Evolutionary conservation across 306 rosid genomes (phyloP), one percentile per base, ranked within the genome.

Genomic region (Castanea sativa): DNA sequence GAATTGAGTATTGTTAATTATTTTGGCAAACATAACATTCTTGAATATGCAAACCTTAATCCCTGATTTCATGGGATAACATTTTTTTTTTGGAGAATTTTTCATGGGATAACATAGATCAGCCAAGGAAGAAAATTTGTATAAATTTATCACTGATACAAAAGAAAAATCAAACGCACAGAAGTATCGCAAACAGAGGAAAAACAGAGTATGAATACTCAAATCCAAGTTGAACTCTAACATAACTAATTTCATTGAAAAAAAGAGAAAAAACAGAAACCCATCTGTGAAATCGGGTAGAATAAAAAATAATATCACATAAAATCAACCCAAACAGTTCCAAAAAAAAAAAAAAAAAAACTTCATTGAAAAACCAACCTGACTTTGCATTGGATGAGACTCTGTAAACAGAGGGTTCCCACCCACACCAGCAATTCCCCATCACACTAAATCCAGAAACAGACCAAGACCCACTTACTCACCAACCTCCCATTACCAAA

Each of bases 341-440:
- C n/a, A n/a, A n/a, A 73, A 73, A 80, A 41, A 73, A 77, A 30
- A 65, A 41, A 41, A 53, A 1, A 16, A 58, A 63, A 15, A 60
- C 78, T 73, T 45, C 13, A 60, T 33, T 19, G 51, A 57, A 57
- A 49, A 29, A 76, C 88, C 77, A 82, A 96, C 98, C 99, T 87
- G 98, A 80, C 82, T 96, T 96, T 74, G 89, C 93, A 87, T 95
- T 95, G 83, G 94, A 87, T 33, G 99, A 91, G 58, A 95, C 95
- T 87, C 92, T 85, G 88, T 89, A 85, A 82, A 87, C 90, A 23
- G 93, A 85, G 63, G 96, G 87, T 55, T 91, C 88, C 85, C 79
- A 73, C 57, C 89, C 85, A 76, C 63, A 93, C 86, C 88, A 91
- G 85, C 98, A 96, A 79, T 96, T 96, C 19, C 99, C 99, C 99